Base-by-base conservation (phyloP, 2,329 filamentous ascomycete genomes). In the Colletotrichum godetiae region DNA sequence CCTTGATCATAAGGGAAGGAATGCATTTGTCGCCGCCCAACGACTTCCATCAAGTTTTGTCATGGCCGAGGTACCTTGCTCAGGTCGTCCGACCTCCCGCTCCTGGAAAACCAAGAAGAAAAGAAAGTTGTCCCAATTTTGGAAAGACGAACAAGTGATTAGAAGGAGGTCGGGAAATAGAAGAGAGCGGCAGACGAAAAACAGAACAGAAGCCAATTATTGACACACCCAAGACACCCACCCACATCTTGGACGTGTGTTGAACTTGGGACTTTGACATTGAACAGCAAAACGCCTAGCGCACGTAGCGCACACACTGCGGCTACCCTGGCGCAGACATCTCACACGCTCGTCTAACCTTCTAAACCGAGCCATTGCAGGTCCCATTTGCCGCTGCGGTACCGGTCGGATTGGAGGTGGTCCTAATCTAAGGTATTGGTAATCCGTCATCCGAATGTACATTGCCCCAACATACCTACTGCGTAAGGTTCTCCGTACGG, bases 281-380 rank as follows among this genome's bases (percentile, higher is more conserved):
- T 49, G 46, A 52, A 22, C 27, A 64, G 24, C 27, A 68, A 65
- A 73, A 73, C 52, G 72, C 68, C 63, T 74, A 65, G 68, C 72
- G 72, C 72, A 74, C 24, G 64, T 68, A 64, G 68, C 61, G 62
- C 68, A 74, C 53, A 42, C 72, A 63, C 56, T 74, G 68, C 72
- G 60, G 62, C 64, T 73, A 72, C 71, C 55, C 67, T 73, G 67
- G 37, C 59, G 70, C 61, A 65, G 60, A 60, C 53, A 60, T 57
- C 53, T 59, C 63, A 64, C 72, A 63, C 62, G 58, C 62, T 73
- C 62, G 68, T 66, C 67, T 59, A 71, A 71, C 70, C 70, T 73
- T 70, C 66, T 70, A 69, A 64, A 73, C 60, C 31, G 24, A 67
- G 72, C 37, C 56, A 62, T 67, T 37, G 46, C 37, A 59, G 60